Base-by-base conservation (phyloP, 305 asterid species). In the Rubia tinctorum region DNA sequence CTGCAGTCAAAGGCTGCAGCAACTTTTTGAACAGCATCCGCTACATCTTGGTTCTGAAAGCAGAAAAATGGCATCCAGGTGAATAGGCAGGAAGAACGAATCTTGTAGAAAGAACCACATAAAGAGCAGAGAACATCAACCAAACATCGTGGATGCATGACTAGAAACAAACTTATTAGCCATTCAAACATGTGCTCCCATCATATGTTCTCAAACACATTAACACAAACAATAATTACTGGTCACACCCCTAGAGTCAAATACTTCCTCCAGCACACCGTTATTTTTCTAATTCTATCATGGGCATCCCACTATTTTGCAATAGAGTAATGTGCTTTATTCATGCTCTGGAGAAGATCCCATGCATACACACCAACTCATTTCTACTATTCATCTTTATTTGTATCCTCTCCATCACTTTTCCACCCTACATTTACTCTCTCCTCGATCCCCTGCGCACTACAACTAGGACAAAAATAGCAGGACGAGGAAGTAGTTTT, bases 1-100 rank as follows among this genome's bases (percentile, higher is more conserved):
- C n/a, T n/a, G n/a, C 99, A 95, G 84, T 92, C 98, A 66, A 87
- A 95, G 23, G 99, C 96, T 56, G 97, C 96, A 67, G 98, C 99
- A 76, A 95, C 98, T 74, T 95, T 92, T 84, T 95, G 97, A 68
- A 92, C 84, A 49, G 98, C 98, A 83, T 92, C 91, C 5, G 92
- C 82, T 61, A 92, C 98, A 73, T 92, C 96, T 79, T 88, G 88
- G 77, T 92, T 92, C 98, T 92, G 77, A 79, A 75, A 30, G 6
- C 4, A n/a, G n/a, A 65, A 18, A 25, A 51, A 13, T n/a, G 2
- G 73, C 30, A 8, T 63, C 61, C 13, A 51, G 0, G 27, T 4
- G 34, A 55, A 13, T 11, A 17, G 4, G 17, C 58, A 12, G 7
- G 15, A 60, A 18, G 22, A 69, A 68, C 49, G 42, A 25, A 8